A percentile compares a stretch with the other conserved stretches of the same genome.
These are phyloP conservation scores for Micromonas commoda DNA, from an alignment of 139 green algal genomes.

Conservation along the genomic window DNA sequence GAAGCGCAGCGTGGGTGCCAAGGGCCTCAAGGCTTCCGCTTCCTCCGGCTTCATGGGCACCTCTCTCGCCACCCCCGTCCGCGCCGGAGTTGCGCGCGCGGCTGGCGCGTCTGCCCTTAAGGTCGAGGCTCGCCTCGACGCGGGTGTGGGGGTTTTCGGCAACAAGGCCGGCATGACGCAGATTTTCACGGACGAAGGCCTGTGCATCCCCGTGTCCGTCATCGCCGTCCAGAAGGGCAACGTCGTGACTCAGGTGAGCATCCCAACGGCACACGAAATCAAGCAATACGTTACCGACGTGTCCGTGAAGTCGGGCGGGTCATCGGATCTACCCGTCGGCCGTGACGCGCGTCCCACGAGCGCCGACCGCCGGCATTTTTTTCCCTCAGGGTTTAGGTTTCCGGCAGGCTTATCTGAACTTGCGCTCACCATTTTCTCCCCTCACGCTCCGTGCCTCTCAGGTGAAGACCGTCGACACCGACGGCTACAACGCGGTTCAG, in stretches of 20 bases:
- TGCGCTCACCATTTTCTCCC: too few species aligned
- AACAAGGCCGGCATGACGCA: slow-evolving; percentile 97
- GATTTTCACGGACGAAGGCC: slow-evolving; percentile 80
- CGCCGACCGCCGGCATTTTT: too few species aligned
- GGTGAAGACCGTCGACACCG: slow-evolving; percentile 83
- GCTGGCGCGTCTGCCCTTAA: neutral
- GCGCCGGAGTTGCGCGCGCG: neutral
- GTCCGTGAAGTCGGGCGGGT: too few species aligned
- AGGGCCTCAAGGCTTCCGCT: neutral
- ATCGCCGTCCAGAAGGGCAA: slow-evolving; percentile 87
- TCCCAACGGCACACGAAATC: too few species aligned
- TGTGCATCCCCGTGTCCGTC: slow-evolving; percentile 77
- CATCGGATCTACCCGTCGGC: too few species aligned
- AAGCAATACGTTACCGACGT: too few species aligned
- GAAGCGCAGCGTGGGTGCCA: too few species aligned
- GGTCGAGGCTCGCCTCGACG: slow-evolving; percentile 33
- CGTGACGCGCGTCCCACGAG: too few species aligned
- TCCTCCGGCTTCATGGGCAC: neutral
- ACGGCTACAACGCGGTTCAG: slow-evolving; percentile 91
- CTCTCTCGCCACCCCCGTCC: neutral
- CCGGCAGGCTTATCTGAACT: too few species aligned
- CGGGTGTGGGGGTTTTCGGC: slow-evolving; percentile 74
- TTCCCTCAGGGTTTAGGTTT: slow-evolving; percentile 5
- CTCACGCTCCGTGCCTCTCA: too few species aligned
- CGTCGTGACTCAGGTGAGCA: slow-evolving; percentile 73